These are phyloP conservation scores for Teunomyces atbi DNA, from an alignment of 805 yeast species.

Conservation along the genomic window DNA sequence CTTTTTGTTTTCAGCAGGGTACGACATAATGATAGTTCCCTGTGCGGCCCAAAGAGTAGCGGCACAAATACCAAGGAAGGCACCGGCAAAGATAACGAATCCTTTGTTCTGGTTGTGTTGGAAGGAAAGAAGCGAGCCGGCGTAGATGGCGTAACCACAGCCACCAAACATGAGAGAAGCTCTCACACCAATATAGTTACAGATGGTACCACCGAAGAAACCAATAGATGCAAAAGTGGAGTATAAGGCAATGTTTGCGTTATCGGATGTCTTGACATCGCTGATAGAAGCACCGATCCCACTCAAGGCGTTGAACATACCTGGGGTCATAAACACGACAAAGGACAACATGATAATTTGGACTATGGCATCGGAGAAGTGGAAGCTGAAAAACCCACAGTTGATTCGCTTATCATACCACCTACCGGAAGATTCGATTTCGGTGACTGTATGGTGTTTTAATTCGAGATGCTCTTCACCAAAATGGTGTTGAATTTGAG, in stretches of 20 bases:
- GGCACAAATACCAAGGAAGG: constrained; percentile 56
- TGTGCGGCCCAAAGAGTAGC: constrained; percentile 59
- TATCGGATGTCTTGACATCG: constrained; percentile 39
- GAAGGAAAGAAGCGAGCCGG: constrained; percentile 50
- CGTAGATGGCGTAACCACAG: constrained; percentile 52
- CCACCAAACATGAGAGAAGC: constrained; percentile 51
- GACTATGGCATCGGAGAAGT: constrained; percentile 36
- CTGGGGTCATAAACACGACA: constrained; percentile 50
- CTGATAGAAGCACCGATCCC: constrained; percentile 49
- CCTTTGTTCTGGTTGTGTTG: constrained; percentile 47
- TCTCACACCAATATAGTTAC: constrained; percentile 49
- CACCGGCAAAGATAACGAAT: constrained; percentile 56
- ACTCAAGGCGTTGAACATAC: constrained; percentile 50
- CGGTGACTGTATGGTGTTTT: constrained; percentile 24
- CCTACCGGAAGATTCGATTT: constrained; percentile 30
- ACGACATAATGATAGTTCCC: constrained; percentile 56
- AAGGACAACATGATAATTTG: constrained; percentile 48
- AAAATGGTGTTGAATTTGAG: constrained; percentile 1
- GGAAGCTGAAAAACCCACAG: constrained; percentile 11
- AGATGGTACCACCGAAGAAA: constrained; percentile 54
- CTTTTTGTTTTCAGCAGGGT: constrained; percentile 52
- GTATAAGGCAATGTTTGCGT: constrained; percentile 53
- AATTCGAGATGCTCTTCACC: constrained; percentile 18
- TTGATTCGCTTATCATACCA: constrained; percentile 38
- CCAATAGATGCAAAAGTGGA: constrained; percentile 58